Base-by-base conservation (phyloP, 179 eudicot genomes). In the Patellifolia procumbens region DNA sequence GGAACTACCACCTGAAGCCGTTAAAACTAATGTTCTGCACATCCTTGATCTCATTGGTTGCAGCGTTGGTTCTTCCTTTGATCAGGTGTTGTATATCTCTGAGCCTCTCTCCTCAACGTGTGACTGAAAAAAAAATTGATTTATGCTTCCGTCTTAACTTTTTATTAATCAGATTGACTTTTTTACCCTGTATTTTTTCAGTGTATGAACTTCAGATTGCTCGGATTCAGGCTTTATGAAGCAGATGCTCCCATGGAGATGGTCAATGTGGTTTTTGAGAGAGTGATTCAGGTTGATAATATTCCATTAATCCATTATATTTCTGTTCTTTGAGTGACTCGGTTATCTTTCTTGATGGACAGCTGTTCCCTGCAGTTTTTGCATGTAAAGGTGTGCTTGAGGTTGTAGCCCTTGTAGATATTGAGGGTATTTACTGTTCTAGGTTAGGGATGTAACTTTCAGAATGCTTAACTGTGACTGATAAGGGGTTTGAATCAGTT, bases 191-290 rank as follows among this genome's bases (percentile, higher is more conserved):
- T 17, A 68, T 51, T 52, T 84, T 88, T 83, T n/a, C n/a, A 91
- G 96, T 81, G 81, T 74, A 83, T 85, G 81, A 91, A 89, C 81
- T 89, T 83, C 89, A 87, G 91, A 85, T 80, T 91, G 81, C 88
- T 89, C 81, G 96, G 96, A 60, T 82, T 89, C 76, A 88, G 91
- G 85, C 89, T 91, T 62, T 88, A 83, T 67, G 96, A 91, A 81
- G 79, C 75, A 78, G 86, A 83, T 76, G 67, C 68, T 72, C 83
- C 80, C 74, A 37, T 76, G 67, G 80, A 80, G 65, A 51, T 74
- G 66, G 76, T 81, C 59, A 73, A 58, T 73, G 70, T 70, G 53
- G 83, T 91, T 39, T 78, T 87, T 63, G 87, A 89, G 75, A 84
- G 80, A 75, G 76, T 91, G 62, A 78, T 85, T 76, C 82, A 88